Evolutionary conservation across 768 basidiomycete genomes (phyloP).

Genomic region (Russula griseocarnosa): DNA sequence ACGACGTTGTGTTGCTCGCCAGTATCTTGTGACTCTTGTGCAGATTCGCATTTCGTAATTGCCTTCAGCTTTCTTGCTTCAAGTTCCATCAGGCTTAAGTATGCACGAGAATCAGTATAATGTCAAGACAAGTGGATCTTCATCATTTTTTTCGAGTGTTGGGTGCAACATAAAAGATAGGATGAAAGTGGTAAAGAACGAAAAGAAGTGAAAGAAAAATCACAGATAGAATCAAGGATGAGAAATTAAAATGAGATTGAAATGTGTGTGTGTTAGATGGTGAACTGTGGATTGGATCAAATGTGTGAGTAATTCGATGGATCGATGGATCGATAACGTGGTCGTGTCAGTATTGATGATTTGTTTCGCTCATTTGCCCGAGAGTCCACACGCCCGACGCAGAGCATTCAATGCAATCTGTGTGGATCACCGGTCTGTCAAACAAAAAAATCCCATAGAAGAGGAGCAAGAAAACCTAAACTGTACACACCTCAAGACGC

Average conservation of each 20-base stretch:
- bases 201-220: not conserved
- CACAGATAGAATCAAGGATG: not conserved
- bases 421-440: not conserved
- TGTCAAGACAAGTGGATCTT: not conserved
- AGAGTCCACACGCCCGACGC: slow-evolving; percentile 8
- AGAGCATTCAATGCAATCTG: slow-evolving; percentile 10
- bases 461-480: not conserved
- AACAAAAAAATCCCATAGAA: not conserved
- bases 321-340: not conserved
- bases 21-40: not conserved
- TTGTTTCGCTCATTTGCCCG: not conserved
- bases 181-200: not conserved
- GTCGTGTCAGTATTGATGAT: not conserved
- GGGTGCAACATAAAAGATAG: not conserved
- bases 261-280: not conserved
- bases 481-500: slow-evolving; percentile 4
- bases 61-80: not conserved
- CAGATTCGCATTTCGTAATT: not conserved
- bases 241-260: not conserved
- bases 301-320: not conserved
- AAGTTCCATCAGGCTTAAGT: not conserved
- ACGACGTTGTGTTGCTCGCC: too few relatives aligned
- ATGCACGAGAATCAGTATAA: not conserved
- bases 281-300: not conserved
- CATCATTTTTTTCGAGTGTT: not conserved